Base-by-base conservation (phyloP, 2,329 filamentous ascomycete genomes). In the Ceratocystis lukuohia region DNA sequence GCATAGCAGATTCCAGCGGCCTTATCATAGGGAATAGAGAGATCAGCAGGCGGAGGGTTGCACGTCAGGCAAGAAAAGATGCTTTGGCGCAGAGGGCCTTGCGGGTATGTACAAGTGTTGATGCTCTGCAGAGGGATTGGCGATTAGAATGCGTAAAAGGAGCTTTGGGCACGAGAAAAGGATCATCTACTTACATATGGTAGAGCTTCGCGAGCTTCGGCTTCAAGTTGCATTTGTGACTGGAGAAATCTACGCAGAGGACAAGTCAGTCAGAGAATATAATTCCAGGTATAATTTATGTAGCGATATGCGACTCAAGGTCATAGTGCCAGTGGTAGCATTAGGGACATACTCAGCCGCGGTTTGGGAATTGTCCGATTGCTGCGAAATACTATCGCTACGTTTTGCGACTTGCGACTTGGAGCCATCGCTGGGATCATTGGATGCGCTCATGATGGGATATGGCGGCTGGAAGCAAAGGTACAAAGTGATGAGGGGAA, bases 31-130 rank as follows among this genome's bases (percentile, higher is more conserved):
- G 86, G 78, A 0, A 70, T 73, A 71, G 74, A 77, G 5, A 71
- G 59, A 62, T 86, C 85, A 56, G 82, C 78, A 0, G 91, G 88
- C 7, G 89, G 84, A 7, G 94, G 91, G 69, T 91, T 95, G 79
- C 94, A 99, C 10, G 93, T 97, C 59, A 97, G 77, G 71, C 94
- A 99, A 56, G 94, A 90, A 72, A 96, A 99, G 22, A 97, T 83
- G 59, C 82, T 88, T 75, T 99, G 94, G 65, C 91, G 88, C 17
- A 99, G 80, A 6, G 91, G 82, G 0, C 94, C 94, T 33, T 97
- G 85, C n/a, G 88, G 85, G 71, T 91, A 88, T 61, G 94, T 97
- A 77, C 94, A 99, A 61, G 86, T 87, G 71, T 96, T 90, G 74
- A 97, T 96, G 76, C 94, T 92, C 89, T 95, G 70, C n/a, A 10